Base-by-base conservation (phyloP, 2,329 filamentous ascomycete species). In the Chaetoscypha palmicola region DNA sequence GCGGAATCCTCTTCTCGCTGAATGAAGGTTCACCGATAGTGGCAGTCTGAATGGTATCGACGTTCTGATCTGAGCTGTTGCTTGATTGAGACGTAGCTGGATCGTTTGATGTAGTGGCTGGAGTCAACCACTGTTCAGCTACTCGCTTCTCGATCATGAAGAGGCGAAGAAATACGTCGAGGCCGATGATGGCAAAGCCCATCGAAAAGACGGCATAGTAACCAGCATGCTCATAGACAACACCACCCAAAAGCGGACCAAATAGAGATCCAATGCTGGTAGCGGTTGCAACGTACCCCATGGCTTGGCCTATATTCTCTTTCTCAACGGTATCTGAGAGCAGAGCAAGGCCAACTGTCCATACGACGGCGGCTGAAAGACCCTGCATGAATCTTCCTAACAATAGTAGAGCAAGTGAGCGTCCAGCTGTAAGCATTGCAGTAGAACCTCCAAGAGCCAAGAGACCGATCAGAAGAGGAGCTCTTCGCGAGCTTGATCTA, bases 291-390 rank as follows among this genome's bases (percentile, higher is more conserved):
- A 52, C 43, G 26, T 58, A 58, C 1, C 56, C 56, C 54, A 58
- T 58, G 0, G 51, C 53, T 31, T 53, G 47, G 10, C 53, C 55
- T 9, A 58, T 54, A 3, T 55, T 41, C 38, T 54, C 55, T 20
- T 51, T 54, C 12, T 73, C 74, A 38, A 86, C 76, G 0, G 82
- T 86, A 56, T 89, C 83, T 1, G 79, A 80, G 11, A 88, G 57
- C 28, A 89, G 64, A 1, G 84, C 83, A 20, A 85, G 68, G 0
- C 84, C 84, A 1, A 85, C 81, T 0, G 79, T 80, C 82, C 83
- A 88, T 7, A 88, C 83, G 1, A 87, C 74, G 2, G 80, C 79
- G 1, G 82, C 82, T 14, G 79, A 81, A 3, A 78, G 61, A 0
- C 84, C 83, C 58, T 88, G 84, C 9, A 87, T 64, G 4, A 85